A percentile compares a stretch with the other conserved stretches of the same genome.
Conservation (phyloP, 176 grass and related monocot species). For the Triticum aestivum region DNA sequence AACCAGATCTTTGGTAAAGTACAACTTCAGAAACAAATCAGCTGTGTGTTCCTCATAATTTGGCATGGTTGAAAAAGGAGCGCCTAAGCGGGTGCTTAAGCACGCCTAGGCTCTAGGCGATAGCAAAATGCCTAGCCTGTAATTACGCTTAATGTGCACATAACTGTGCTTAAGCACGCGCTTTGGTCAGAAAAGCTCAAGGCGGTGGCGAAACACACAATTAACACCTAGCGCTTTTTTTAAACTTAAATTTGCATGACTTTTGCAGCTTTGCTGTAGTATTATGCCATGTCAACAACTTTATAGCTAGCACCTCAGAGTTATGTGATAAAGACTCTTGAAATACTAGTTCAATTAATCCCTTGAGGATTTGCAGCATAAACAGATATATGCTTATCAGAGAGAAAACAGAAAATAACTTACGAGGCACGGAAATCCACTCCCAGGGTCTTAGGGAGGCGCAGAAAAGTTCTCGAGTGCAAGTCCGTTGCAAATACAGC, state of each 20-base stretch:
- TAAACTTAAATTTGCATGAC: neutral
- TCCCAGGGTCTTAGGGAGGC: slow-evolving; percentile 89
- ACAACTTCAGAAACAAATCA: neutral
- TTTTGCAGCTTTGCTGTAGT: neutral
- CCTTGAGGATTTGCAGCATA: neutral
- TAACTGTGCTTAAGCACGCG: too few relatives aligned
- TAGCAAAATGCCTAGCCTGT: too few relatives aligned
- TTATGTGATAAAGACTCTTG: neutral
- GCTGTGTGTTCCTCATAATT: neutral
- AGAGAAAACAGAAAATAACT: slow-evolving; percentile 37
- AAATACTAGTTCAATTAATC: neutral
- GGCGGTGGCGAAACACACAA: too few relatives aligned
- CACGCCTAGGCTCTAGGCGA: too few relatives aligned
- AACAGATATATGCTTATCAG: neutral
- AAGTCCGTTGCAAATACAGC: slow-evolving; percentile 91
- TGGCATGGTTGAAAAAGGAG: too few relatives aligned
- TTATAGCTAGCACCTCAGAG: neutral
- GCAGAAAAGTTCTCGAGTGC: slow-evolving; percentile 85
- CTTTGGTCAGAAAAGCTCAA: too few relatives aligned
- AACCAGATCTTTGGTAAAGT: slow-evolving; percentile 3
- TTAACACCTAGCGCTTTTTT: too few relatives aligned
- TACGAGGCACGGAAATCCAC: slow-evolving; percentile 99
- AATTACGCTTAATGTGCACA: too few relatives aligned
- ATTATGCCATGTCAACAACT: neutral
- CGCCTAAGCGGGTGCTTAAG: too few relatives aligned